These are phyloP conservation scores for Brassica nigra DNA, from an alignment of 345 rosid species.

Conservation along the genomic window DNA sequence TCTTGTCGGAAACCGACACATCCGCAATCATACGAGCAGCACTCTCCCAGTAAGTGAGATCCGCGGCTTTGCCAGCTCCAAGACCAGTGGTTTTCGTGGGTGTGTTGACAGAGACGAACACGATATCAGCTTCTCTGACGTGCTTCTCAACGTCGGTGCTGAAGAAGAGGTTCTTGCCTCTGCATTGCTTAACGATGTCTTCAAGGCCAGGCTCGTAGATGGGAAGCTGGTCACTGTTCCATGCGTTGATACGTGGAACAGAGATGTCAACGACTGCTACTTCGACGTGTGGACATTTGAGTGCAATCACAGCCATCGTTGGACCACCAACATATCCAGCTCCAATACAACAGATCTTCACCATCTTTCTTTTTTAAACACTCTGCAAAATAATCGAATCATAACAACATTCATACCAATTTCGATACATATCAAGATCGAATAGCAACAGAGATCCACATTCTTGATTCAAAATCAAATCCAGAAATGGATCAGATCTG, in stretches of 20 bases:
- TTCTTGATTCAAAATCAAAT: background rate
- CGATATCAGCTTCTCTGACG: slow-evolving; percentile 80
- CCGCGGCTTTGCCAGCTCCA: slow-evolving; percentile 97
- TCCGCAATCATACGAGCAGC: slow-evolving; percentile 97
- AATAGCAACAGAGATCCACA: slow-evolving; percentile 6
- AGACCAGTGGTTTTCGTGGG: slow-evolving; percentile 90
- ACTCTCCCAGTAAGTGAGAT: slow-evolving; percentile 94
- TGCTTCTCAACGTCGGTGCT: slow-evolving; percentile 92
- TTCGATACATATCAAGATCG: background rate
- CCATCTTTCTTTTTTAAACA: slow-evolving; percentile 51
- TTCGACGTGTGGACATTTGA: slow-evolving; percentile 78
- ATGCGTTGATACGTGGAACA: slow-evolving; percentile 69
- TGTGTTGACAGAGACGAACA: slow-evolving; percentile 89
- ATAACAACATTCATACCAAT: background rate
- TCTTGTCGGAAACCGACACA: slow-evolving; percentile 80
- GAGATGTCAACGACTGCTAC: slow-evolving; percentile 92
- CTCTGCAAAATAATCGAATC: slow-evolving; percentile 1
- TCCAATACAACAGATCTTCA: slow-evolving; percentile 97
- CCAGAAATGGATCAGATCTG: slow-evolving; percentile 31
- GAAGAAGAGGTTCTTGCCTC: slow-evolving; percentile 86
- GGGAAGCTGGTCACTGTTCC: slow-evolving; percentile 93
- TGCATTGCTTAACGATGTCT: slow-evolving; percentile 72
- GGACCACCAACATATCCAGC: slow-evolving; percentile 98
- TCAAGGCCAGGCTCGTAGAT: slow-evolving; percentile 95
- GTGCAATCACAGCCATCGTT: slow-evolving; percentile 93